Conservation (phyloP, 352 stramenopile genomes). For the Pythium brassicae region DNA sequence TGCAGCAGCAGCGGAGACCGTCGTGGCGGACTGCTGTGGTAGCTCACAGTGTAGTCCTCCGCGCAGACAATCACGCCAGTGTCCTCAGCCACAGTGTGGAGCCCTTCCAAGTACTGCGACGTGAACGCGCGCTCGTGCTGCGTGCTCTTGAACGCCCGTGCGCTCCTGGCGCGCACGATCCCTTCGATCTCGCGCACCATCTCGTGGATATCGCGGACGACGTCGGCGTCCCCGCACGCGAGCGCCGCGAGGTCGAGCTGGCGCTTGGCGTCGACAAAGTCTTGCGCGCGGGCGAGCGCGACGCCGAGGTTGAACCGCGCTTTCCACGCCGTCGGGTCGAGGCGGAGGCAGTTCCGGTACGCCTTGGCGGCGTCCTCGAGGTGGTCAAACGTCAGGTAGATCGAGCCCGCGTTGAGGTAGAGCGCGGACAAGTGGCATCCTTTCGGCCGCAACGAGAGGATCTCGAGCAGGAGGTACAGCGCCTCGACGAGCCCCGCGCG, state of each 20-base stretch:
- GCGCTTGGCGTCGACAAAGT: slow-evolving; percentile 43
- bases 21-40: neutral
- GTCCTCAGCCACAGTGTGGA: slow-evolving; percentile 18
- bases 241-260: slow-evolving; percentile 33
- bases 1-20: slow-evolving; percentile 27
- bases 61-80: neutral
- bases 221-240: slow-evolving; percentile 12
- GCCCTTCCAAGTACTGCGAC: slow-evolving; percentile 33
- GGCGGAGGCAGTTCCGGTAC: slow-evolving; percentile 41
- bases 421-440: slow-evolving; percentile 26
- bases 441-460: slow-evolving; percentile 35
- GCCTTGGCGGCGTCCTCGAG: slow-evolving; percentile 42
- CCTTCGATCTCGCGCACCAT: slow-evolving; percentile 49
- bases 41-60: slow-evolving; percentile 22
- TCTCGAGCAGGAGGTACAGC: slow-evolving; percentile 55
- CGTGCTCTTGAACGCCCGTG: slow-evolving; percentile 24
- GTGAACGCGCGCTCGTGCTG: slow-evolving; percentile 42
- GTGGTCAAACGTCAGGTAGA: slow-evolving; percentile 50
- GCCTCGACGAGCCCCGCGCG: slow-evolving; percentile 34
- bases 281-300: slow-evolving; percentile 30
- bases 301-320: slow-evolving; percentile 49
- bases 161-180: slow-evolving; percentile 30
- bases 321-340: slow-evolving; percentile 37
- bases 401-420: slow-evolving; percentile 48
- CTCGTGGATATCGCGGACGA: slow-evolving; percentile 13